Base-by-base conservation (phyloP, 2,329 filamentous ascomycete genomes). In the Sclerotinia glacialis region DNA sequence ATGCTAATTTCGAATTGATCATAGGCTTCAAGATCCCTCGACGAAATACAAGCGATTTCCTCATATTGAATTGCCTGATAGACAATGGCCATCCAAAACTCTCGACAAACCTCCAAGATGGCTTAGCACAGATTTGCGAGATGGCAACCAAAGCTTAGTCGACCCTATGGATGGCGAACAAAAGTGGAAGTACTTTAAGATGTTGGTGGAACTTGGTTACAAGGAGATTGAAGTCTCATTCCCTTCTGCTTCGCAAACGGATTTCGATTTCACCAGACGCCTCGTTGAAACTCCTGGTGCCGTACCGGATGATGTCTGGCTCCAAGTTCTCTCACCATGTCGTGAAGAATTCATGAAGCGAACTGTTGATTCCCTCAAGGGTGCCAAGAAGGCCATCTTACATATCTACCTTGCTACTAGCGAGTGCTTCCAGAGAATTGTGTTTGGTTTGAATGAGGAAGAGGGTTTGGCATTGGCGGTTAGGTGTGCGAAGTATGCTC, bases 181-280 rank as follows among this genome's bases (percentile, higher is more conserved):
- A 83, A 98, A 98, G 81, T 95, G 90, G 87, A 83, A 84, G 69
- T 98, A 93, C 83, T 98, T 98, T 83, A 89, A 93, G 80, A 96
- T 96, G 92, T 86, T 98, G 64, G 87, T 89, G 74, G 88, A 94
- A 69, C 84, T 97, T 60, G 94, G 95, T 73, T 98, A 96, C 84
- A 98, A 97, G 81, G 94, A 98, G 80, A 97, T 98, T 71, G 94
- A 98, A 78, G 90, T 97, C 26, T 95, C 93, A 5, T 98, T 97
- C 80, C 94, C 94, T 60, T 96, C 93, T 0, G 93, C 94, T 18
- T 97, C 93, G 49, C 90, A 96, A 77, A 97, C 91, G 75, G 95
- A 98, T 80, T 98, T 93, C 81, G 92, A 97, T 82, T 98, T 98
- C 77, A 97, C 93, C 50, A 85, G 92, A 72, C 87, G 89, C 75